Percentiles rank a stretch among this genome's conserved stretches.
phyloP scores from a whole-genome alignment of 2,329 filamentous ascomycete genomes.

The Cercospora zeae-maydis region DNA sequence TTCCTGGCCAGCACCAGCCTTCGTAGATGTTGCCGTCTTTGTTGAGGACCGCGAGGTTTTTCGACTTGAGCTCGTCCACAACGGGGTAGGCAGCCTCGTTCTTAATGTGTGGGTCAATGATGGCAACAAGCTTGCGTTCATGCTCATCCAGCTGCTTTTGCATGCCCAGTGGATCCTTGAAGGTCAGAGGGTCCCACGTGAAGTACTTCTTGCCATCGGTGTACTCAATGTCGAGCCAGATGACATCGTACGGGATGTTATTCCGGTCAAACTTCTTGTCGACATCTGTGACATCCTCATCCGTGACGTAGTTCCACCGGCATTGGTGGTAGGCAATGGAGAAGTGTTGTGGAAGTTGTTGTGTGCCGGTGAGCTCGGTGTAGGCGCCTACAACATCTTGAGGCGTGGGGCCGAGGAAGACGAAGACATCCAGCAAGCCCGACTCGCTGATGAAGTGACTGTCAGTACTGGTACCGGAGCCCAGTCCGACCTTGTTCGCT shows the following conservation, averaged over 20 bases:
- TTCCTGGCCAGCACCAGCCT: conserved; percentile 98
- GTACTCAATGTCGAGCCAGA: conserved; percentile 98
- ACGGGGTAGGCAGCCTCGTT: conserved; percentile 75
- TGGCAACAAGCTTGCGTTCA: conserved; percentile 84
- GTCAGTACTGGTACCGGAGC: conserved; percentile 68
- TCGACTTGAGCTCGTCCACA: conserved; percentile 75
- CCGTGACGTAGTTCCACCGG: conserved; percentile 97
- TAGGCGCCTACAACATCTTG: conserved; percentile 78
- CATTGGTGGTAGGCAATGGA: conserved; percentile 94
- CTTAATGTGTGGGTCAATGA: conserved; percentile 98
- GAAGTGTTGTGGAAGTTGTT: conserved; percentile 87
- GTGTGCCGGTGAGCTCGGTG: conserved; percentile 85
- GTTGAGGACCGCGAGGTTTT: conserved; percentile 80
- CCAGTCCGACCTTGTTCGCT: conserved; percentile 73
- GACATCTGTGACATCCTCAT: conserved; percentile 95
- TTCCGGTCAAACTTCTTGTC: conserved; percentile 94
- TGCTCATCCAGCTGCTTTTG: conserved; percentile 79
- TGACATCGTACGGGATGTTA: conserved; percentile 95
- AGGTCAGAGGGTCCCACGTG: conserved; percentile 88
- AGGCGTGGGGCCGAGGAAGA: conserved; percentile 87
- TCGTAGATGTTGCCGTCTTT: conserved; percentile 88
- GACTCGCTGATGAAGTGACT: conserved; percentile 97
- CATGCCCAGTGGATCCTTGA: conserved; percentile 82
- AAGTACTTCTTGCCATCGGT: conserved; percentile 98
- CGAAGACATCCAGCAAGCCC: conserved; percentile 85